A percentile compares a stretch with the other conserved stretches of the same genome.
phyloP scores from a whole-genome alignment of 2,329 filamentous ascomycete genomes.

The Monosporascus sp. region DNA sequence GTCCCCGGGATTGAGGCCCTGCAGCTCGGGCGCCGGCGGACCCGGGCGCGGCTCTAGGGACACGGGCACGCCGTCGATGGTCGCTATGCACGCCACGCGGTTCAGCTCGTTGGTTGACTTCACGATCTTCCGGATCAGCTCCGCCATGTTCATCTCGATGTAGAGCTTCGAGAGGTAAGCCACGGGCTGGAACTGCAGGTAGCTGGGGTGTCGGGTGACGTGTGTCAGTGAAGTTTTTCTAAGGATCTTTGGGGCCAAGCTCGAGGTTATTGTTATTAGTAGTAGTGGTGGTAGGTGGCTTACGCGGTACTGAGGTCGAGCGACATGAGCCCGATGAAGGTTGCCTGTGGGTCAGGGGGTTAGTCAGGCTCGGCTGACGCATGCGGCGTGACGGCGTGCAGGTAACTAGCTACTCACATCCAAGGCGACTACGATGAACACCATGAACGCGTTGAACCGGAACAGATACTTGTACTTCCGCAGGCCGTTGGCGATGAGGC shows the following conservation, averaged over 20 bases:
- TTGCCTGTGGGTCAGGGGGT: constrained; percentile 6
- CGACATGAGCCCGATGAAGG: constrained; percentile 39
- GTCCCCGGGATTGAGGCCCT: neutral
- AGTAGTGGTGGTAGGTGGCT: neutral
- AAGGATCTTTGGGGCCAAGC: neutral
- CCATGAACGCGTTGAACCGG: constrained; percentile 40
- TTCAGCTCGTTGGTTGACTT: constrained; percentile 1
- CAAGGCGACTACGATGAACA: constrained; percentile 40
- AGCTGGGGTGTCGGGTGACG: constrained; percentile 15
- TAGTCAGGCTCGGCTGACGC: too few relatives aligned
- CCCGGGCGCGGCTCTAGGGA: neutral
- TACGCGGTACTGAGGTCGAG: constrained; percentile 39
- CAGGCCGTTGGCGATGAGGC: constrained; percentile 40
- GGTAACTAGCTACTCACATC: constrained; percentile 24
- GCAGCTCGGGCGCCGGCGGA: neutral
- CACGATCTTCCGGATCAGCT: constrained; percentile 38
- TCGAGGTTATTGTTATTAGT: too few relatives aligned
- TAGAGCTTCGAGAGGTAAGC: constrained; percentile 29
- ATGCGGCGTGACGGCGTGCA: too few relatives aligned
- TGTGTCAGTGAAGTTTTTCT: neutral
- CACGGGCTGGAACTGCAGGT: constrained; percentile 39
- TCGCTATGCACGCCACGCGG: neutral
- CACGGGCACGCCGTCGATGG: neutral
- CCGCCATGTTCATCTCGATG: constrained; percentile 48
- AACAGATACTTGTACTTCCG: constrained; percentile 42